Evolutionary conservation across 495 filamentous ascomycete genomes (phyloP), one percentile per base, ranked within the genome.

Genomic region (Penicillium maclennaniae): DNA sequence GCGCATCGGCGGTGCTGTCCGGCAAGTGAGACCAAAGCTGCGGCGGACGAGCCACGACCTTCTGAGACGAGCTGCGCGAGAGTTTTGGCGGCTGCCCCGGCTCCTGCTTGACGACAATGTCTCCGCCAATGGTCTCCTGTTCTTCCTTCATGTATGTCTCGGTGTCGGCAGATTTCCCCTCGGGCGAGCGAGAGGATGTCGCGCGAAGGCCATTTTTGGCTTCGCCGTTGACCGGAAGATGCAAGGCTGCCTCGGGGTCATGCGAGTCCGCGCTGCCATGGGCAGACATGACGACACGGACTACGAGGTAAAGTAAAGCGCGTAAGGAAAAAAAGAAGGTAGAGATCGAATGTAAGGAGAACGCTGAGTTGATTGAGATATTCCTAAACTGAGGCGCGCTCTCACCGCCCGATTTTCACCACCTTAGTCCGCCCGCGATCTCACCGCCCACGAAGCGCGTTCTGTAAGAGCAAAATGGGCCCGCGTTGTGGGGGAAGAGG

Each of bases 1-100:
- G 83, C 6, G 93, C 87, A 49, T 95, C 89, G 7, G 71, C 73
- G 7, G 89, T 95, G 58, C 81, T 85, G 66, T 92, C 84, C 12
- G 84, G 83, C 17, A 90, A 69, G 63, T 92, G 73, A 53, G 76
- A 65, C 70, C 85, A 93, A 1, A 96, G 72, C 39, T 71, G 76
- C 38, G 85, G 81, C 21, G 83, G 75, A 45, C 79, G 78, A 46
- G 78, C 58, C 31, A 78, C 66, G 48, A 83, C 66, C 66, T 91
- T 95, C 54, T 87, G 84, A 27, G 87, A 88, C 14, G 83, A 69
- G 66, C 84, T 91, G 45, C 89, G 86, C 40, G 85, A 77, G 40
- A 90, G 73, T 69, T 91, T 95, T 16, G 84, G 83, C 17, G 82
- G 78, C 57, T 88, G 81, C 23, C 83, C 85, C 14, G 82, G 78